Conservation (phyloP, 1,284 basidiomycete species). For the Moesziomyces aphidis region DNA sequence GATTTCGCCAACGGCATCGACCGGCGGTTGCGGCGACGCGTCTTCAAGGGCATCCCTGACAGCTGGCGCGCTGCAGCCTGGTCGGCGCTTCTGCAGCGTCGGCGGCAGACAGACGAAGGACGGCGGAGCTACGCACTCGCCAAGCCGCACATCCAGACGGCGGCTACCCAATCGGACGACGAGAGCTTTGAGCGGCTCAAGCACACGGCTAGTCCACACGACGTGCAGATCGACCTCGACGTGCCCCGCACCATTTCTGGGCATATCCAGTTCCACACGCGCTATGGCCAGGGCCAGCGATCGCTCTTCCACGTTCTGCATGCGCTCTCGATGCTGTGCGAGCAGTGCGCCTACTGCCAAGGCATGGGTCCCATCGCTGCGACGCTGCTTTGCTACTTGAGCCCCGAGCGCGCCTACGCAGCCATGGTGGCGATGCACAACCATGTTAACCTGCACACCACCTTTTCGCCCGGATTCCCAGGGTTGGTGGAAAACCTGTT, state of each 20-base stretch:
- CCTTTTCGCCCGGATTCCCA: constrained; percentile 95
- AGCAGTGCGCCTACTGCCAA: constrained; percentile 95
- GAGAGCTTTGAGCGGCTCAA: constrained; percentile 14
- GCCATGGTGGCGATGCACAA: constrained; percentile 78
- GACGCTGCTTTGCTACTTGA: constrained; percentile 89
- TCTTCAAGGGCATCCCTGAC: constrained; percentile 97
- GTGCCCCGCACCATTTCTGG: constrained; percentile 96
- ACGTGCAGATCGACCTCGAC: constrained; percentile 98
- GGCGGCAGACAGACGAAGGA: constrained; percentile 72
- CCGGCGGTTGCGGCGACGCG: constrained; percentile 73
- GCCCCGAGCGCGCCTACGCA: constrained; percentile 78
- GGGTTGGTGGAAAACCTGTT: constrained; percentile 94
- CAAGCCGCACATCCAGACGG: constrained; percentile 11
- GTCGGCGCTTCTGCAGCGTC: constrained; percentile 75
- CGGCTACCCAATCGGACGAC: constrained; percentile 1
- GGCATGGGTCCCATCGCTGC: constrained; percentile 99
- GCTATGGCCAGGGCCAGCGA: constrained; percentile 82
- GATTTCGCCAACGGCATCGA: constrained; percentile 35
- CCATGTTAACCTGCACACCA: constrained; percentile 86
- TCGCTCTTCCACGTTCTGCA: constrained; percentile 89
- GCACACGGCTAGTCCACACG: constrained; percentile 78
- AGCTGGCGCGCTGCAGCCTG: constrained; percentile 93
- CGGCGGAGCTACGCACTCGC: constrained; percentile 21
- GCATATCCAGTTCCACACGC: constrained; percentile 91
- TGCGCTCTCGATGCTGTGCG: constrained; percentile 85